These are phyloP conservation scores for Candida pini DNA, from an alignment of 805 yeast genomes.

Conservation along the genomic window DNA sequence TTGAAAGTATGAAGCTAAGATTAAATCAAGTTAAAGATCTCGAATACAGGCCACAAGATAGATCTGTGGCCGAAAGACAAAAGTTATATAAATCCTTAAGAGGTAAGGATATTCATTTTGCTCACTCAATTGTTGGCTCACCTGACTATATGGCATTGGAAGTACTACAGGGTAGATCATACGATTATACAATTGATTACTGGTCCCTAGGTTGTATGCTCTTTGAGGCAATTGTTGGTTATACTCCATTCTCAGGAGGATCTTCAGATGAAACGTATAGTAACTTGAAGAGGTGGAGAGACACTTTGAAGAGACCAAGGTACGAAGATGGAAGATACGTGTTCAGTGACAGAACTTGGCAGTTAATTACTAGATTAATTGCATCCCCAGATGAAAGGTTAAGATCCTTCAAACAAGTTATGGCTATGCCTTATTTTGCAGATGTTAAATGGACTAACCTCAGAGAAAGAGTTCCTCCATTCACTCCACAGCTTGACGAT, in stretches of 20 bases:
- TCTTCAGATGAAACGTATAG: slow-evolving; percentile 92
- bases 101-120: slow-evolving; percentile 75
- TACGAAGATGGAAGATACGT: slow-evolving; percentile 88
- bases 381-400: slow-evolving; percentile 74
- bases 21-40: slow-evolving; percentile 65
- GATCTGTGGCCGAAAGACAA: slow-evolving; percentile 83
- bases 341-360: slow-evolving; percentile 96
- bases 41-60: slow-evolving; percentile 59
- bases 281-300: slow-evolving; percentile 89
- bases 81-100: slow-evolving; percentile 74
- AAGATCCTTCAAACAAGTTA: slow-evolving; percentile 75
- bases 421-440: slow-evolving; percentile 70
- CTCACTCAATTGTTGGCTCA: slow-evolving; percentile 94
- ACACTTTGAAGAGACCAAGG: slow-evolving; percentile 81
- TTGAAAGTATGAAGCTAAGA: slow-evolving; percentile 82
- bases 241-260: slow-evolving; percentile 94
- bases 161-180: slow-evolving; percentile 87
- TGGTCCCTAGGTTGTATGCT: slow-evolving; percentile 99
- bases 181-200: slow-evolving; percentile 95
- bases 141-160: slow-evolving; percentile 99
- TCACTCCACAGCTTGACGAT: slow-evolving; percentile 92
- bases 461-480: slow-evolving; percentile 79
- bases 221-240: slow-evolving; percentile 93
- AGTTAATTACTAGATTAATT: slow-evolving; percentile 68
- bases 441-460: slow-evolving; percentile 77